These are phyloP conservation scores for Euphorbia peplus DNA, from an alignment of 345 rosid species.

Conservation along the genomic window DNA sequence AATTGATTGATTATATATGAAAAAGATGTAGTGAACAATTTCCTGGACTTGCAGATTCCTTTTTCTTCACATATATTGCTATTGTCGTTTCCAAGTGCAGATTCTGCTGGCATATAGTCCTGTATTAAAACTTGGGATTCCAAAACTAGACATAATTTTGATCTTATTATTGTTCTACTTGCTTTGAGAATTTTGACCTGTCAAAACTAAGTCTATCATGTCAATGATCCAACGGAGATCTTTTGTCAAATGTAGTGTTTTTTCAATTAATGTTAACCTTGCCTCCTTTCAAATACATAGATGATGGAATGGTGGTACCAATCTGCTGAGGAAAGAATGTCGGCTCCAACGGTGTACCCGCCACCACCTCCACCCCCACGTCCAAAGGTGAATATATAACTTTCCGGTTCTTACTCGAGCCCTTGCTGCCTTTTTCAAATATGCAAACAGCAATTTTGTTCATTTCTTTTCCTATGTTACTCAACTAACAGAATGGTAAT, in stretches of 20 bases:
- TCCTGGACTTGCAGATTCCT: neutral
- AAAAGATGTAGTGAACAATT: neutral
- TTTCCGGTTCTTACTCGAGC: neutral
- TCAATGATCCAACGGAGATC: neutral
- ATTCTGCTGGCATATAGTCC: neutral
- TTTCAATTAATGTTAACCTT: neutral
- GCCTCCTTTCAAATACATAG: conserved; percentile 33
- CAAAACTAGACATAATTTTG: neutral
- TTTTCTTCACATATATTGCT: no score
- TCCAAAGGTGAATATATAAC: conserved; percentile 54
- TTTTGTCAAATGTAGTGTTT: neutral
- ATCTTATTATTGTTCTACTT: neutral
- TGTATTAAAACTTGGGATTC: neutral
- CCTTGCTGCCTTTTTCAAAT: conserved; percentile 12
- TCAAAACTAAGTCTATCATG: neutral
- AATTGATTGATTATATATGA: conserved; percentile 3
- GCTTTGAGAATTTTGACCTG: neutral
- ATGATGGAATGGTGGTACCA: conserved; percentile 99
- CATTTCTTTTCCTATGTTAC: neutral
- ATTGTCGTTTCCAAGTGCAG: no score
- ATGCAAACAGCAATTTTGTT: neutral
- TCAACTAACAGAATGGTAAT: neutral
- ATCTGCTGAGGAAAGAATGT: conserved; percentile 98
- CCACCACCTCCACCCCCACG: conserved; percentile 98
- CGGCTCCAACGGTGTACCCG: conserved; percentile 95